phyloP scores from a whole-genome alignment of 352 stramenopile genomes.

The Globisporangium camurandrum region DNA sequence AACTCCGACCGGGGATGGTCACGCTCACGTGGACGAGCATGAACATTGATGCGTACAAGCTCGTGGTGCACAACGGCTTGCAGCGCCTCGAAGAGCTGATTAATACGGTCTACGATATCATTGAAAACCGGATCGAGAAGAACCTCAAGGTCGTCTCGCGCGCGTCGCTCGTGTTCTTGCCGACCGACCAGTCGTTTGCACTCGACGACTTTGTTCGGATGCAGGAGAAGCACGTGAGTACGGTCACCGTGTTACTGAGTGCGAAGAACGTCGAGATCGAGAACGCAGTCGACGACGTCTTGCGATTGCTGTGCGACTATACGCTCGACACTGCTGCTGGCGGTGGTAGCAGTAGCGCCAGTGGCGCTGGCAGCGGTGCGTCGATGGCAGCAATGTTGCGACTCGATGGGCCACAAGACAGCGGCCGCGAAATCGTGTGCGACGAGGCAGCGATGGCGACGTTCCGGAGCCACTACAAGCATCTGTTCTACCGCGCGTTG shows the following conservation, averaged over 20 bases:
- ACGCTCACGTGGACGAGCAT: slow-evolving; percentile 88
- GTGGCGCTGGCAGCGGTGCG: neutral
- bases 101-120: slow-evolving; percentile 72
- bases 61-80: slow-evolving; percentile 46
- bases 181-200: slow-evolving; percentile 76
- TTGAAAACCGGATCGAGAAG: slow-evolving; percentile 81
- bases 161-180: slow-evolving; percentile 68
- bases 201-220: slow-evolving; percentile 82
- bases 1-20: slow-evolving; percentile 69
- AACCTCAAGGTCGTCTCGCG: slow-evolving; percentile 79
- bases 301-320: slow-evolving; percentile 62
- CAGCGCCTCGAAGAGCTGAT: slow-evolving; percentile 79
- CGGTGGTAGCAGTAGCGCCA: too few relatives aligned
- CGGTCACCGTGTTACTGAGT: slow-evolving; percentile 45
- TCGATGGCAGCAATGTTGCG: slow-evolving; percentile 3
- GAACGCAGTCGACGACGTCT: slow-evolving; percentile 77
- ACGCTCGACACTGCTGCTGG: too few relatives aligned
- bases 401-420: slow-evolving; percentile 4
- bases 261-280: slow-evolving; percentile 85
- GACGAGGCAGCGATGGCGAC: slow-evolving; percentile 29
- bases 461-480: slow-evolving; percentile 72
- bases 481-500: slow-evolving; percentile 74
- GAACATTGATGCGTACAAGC: slow-evolving; percentile 84
- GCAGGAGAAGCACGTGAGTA: slow-evolving; percentile 70
- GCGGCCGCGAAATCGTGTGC: slow-evolving; percentile 15